These are phyloP conservation scores for Lactuca sativa DNA, from an alignment of 129 eudicot species.

Conservation along the genomic window DNA sequence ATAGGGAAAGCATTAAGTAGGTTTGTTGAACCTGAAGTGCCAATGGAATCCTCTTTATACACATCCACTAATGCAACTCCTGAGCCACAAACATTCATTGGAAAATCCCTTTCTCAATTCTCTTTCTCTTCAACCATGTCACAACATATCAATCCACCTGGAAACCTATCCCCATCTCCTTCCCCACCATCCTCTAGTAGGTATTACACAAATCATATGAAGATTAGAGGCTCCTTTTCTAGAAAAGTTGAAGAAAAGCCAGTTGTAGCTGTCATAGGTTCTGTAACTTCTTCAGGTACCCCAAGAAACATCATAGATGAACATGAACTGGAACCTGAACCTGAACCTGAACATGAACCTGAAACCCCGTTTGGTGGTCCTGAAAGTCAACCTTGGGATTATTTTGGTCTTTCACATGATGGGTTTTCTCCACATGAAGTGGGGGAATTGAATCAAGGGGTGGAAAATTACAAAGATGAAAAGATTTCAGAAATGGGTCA, in stretches of 20 bases:
- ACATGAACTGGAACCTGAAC: constrained; percentile 33
- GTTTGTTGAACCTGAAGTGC: constrained; percentile 70
- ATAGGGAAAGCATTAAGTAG: constrained; percentile 70
- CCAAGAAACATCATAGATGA: constrained; percentile 44
- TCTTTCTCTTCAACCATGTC: constrained; percentile 64
- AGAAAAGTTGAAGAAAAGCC: constrained; percentile 88
- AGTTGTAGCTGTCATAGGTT: constrained; percentile 47
- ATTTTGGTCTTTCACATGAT: constrained; percentile 65
- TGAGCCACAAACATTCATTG: constrained; percentile 50
- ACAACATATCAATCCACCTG: constrained; percentile 43
- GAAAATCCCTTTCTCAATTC: constrained; percentile 51
- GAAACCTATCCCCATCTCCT: constrained; percentile 60
- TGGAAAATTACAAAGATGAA: constrained; percentile 40
- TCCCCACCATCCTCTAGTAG: constrained; percentile 62
- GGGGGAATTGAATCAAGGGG: constrained; percentile 37
- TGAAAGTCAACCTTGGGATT: constrained; percentile 91
- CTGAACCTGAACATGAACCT: constrained; percentile 7
- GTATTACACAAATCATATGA: constrained; percentile 70
- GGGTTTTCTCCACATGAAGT: constrained; percentile 58
- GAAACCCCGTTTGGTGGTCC: constrained; percentile 11
- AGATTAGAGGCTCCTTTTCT: constrained; percentile 52
- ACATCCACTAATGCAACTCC: constrained; percentile 62
- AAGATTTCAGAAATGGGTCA: constrained; percentile 39
- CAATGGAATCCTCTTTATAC: constrained; percentile 43
- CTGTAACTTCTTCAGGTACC: constrained; percentile 58